A percentile compares a stretch with the other conserved stretches of the same genome.
phyloP scores from a whole-genome alignment of 1,139 yeast species.

The Lodderomyces orthopsilosis region DNA sequence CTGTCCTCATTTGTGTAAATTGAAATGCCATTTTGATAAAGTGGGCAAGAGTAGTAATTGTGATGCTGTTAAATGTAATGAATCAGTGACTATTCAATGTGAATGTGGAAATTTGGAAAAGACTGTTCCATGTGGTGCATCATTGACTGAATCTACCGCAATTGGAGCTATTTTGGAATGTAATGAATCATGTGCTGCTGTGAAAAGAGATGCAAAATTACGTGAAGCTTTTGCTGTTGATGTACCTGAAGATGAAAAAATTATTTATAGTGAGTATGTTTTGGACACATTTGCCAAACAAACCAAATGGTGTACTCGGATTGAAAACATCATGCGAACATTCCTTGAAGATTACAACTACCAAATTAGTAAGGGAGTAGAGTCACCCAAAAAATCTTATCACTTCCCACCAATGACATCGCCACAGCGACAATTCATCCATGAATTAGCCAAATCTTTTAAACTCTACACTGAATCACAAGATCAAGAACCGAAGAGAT shows the following conservation, averaged over 20 bases:
- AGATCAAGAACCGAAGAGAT: slow-evolving; percentile 76
- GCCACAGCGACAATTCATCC: slow-evolving; percentile 70
- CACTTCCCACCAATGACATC: slow-evolving; percentile 73
- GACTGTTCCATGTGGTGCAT: slow-evolving; percentile 54
- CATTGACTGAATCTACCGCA: slow-evolving; percentile 23
- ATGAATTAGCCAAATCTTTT: slow-evolving; percentile 60
- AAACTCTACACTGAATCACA: slow-evolving; percentile 68
- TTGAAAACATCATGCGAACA: slow-evolving; percentile 52
- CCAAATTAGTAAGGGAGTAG: slow-evolving; percentile 15
- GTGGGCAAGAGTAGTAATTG: slow-evolving; percentile 33
- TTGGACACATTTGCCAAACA: slow-evolving; percentile 49
- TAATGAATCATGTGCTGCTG: slow-evolving; percentile 66
- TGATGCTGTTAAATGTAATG: slow-evolving; percentile 45
- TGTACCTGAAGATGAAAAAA: slow-evolving; percentile 19
- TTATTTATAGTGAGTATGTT: slow-evolving; percentile 41
- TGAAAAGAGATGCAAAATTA: slow-evolving; percentile 58
- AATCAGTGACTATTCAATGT: slow-evolving; percentile 51
- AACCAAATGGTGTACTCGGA: slow-evolving; percentile 59
- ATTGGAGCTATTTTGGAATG: slow-evolving; percentile 49
- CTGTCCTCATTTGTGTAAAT: slow-evolving; percentile 66
- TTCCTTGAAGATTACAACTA: slow-evolving; percentile 40
- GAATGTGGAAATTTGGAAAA: slow-evolving; percentile 58
- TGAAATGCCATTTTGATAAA: slow-evolving; percentile 62
- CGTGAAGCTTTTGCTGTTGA: slow-evolving; percentile 58
- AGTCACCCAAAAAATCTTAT: slow-evolving; percentile 22